Conservation (phyloP, 768 basidiomycete species). For the Trametes cubensis region DNA sequence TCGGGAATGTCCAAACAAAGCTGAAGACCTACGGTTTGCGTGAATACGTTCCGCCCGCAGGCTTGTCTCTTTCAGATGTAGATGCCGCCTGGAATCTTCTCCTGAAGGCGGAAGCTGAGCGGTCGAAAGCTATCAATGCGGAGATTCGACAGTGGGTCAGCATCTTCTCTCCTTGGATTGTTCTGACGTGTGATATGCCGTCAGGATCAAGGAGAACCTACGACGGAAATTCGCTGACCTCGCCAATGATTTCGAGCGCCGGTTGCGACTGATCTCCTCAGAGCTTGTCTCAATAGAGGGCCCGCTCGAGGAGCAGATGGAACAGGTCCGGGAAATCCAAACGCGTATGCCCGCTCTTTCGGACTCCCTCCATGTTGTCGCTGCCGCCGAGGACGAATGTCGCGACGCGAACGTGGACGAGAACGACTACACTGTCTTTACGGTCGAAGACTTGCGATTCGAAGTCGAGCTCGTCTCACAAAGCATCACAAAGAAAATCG, state of each 20-base stretch:
- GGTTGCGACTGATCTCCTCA: conserved; percentile 63
- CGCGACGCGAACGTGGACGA: conserved; percentile 90
- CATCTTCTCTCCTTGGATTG: neutral
- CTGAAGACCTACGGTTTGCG: conserved; percentile 85
- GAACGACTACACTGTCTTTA: conserved; percentile 93
- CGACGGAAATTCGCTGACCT: conserved; percentile 77
- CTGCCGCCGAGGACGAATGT: conserved; percentile 74
- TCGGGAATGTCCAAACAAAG: conserved; percentile 94
- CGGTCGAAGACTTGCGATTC: conserved; percentile 85
- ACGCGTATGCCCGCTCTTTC: conserved; percentile 68
- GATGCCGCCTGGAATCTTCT: conserved; percentile 78
- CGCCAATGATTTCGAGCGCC: conserved; percentile 76
- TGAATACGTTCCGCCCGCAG: conserved; percentile 79
- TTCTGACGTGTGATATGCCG: neutral
- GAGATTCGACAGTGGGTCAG: conserved; percentile 79
- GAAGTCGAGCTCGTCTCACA: conserved; percentile 83
- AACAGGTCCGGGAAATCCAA: conserved; percentile 64
- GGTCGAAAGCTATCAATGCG: conserved; percentile 84
- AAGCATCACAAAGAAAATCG: conserved; percentile 85
- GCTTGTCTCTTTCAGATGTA: conserved; percentile 70
- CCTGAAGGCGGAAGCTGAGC: conserved; percentile 69
- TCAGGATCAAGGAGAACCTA: conserved; percentile 79
- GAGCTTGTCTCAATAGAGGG: conserved; percentile 79
- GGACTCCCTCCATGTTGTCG: conserved; percentile 55
- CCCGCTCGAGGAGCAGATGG: conserved; percentile 81